Percentiles rank a stretch among this genome's conserved stretches.
Conservation (phyloP, 257 asterid genomes). For the Lycium ferocissimum region DNA sequence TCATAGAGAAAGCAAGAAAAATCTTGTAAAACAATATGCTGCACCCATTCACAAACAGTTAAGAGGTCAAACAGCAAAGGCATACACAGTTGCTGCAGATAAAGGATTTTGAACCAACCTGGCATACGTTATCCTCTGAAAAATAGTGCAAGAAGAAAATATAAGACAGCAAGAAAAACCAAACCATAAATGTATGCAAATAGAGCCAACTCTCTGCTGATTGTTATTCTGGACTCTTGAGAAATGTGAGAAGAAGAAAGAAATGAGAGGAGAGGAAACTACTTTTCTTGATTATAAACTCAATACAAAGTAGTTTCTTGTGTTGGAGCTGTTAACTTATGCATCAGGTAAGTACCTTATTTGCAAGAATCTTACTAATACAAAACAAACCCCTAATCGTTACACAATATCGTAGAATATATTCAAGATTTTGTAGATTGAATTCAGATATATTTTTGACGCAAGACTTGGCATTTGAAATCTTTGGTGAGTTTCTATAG, state of each 20-base stretch:
- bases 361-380: not conserved
- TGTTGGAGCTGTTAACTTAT: too few relatives aligned
- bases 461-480: too few relatives aligned
- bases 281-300: constrained; percentile 1
- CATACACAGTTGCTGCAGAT: constrained; percentile 1
- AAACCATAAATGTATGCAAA: constrained; percentile 3
- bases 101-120: constrained; percentile 20
- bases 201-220: constrained; percentile 1
- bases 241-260: not conserved
- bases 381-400: not conserved
- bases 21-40: not conserved
- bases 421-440: not conserved
- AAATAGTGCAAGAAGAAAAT: not conserved
- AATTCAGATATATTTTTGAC: not conserved
- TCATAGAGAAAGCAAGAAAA: not conserved
- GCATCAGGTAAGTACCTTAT: not conserved
- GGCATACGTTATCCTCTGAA: constrained; percentile 18
- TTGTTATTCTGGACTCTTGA: not conserved
- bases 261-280: not conserved
- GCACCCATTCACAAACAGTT: not conserved
- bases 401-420: not conserved
- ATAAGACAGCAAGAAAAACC: not conserved
- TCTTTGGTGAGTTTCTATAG: too few relatives aligned
- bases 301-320: not conserved
- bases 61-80: not conserved